These are phyloP conservation scores for Coniosporium tulheliwenetii DNA, from an alignment of 2,329 filamentous ascomycete species.

Conservation along the genomic window DNA sequence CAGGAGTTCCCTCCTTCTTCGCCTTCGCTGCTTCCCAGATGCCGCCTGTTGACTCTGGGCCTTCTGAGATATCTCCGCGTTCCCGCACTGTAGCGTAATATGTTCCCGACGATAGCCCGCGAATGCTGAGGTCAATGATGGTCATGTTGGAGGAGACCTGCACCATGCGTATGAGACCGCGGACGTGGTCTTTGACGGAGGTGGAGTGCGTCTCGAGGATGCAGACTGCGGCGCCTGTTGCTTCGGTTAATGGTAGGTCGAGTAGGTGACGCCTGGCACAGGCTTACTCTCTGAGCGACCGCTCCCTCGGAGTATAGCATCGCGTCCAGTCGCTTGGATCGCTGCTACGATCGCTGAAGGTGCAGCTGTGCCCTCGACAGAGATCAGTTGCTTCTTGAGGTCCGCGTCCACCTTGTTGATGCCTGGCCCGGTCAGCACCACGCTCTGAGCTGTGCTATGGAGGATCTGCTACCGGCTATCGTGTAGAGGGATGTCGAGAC, in stretches of 20 bases:
- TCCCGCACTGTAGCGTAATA: constrained; percentile 78
- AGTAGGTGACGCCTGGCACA: constrained; percentile 1
- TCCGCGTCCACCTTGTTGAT: constrained; percentile 72
- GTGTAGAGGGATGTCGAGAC: constrained; percentile 66
- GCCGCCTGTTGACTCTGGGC: constrained; percentile 66
- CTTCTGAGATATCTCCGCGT: constrained; percentile 71
- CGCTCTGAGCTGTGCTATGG: background rate
- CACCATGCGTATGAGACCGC: constrained; percentile 84
- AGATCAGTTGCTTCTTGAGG: constrained; percentile 68
- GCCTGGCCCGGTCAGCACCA: constrained; percentile 30
- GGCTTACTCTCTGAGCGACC: constrained; percentile 66
- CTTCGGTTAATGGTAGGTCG: background rate
- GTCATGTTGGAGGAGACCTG: constrained; percentile 68
- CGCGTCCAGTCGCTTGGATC: constrained; percentile 77
- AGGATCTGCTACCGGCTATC: constrained; percentile 41
- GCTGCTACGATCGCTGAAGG: constrained; percentile 80
- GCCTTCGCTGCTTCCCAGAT: constrained; percentile 52
- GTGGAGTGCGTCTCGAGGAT: constrained; percentile 76
- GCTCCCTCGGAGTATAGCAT: constrained; percentile 85
- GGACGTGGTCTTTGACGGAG: constrained; percentile 49
- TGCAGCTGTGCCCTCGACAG: constrained; percentile 76
- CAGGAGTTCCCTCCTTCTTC: constrained; percentile 25
- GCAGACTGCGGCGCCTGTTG: constrained; percentile 65
- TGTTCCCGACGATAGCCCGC: constrained; percentile 62
- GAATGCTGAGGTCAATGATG: constrained; percentile 74